These are phyloP conservation scores for Podila minutissima DNA, from an alignment of 192 early-diverging fungal species.

Conservation along the genomic window DNA sequence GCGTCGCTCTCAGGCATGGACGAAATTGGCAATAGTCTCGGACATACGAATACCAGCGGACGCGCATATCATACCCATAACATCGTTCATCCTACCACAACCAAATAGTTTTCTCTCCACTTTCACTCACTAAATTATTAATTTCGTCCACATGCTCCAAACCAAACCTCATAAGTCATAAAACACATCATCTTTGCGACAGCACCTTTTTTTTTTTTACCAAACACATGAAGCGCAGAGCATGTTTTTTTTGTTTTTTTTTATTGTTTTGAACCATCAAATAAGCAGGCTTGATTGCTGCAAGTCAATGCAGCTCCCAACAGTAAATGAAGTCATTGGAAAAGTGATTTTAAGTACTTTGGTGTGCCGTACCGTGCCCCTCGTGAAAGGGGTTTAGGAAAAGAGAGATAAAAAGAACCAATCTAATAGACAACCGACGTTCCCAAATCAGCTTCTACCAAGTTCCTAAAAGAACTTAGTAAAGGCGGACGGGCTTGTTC, in stretches of 20 bases:
- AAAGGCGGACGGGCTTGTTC: constrained; percentile 93
- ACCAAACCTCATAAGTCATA: not conserved
- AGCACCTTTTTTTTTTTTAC: not conserved
- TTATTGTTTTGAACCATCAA: constrained; percentile 54
- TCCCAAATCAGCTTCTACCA: constrained; percentile 4
- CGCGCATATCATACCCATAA: too few relatives aligned
- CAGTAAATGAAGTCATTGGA: constrained; percentile 46
- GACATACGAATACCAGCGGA: too few relatives aligned
- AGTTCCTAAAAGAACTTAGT: constrained; percentile 60
- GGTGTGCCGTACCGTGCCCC: constrained; percentile 48
- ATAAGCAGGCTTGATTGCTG: constrained; percentile 56
- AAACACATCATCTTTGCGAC: not conserved
- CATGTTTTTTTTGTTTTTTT: constrained; percentile 33
- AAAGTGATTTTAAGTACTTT: constrained; percentile 51
- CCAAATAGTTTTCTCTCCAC: not conserved
- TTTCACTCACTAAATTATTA: not conserved
- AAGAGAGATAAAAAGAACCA: constrained; percentile 12
- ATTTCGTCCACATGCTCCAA: not conserved
- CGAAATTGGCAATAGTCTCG: not conserved
- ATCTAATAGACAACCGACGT: constrained; percentile 9
- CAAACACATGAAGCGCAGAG: not conserved
- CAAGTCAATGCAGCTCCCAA: constrained; percentile 54
- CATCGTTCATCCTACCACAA: too few relatives aligned
- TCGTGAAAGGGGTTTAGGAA: not conserved
- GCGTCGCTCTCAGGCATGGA: not conserved